Evolutionary conservation across 2,329 filamentous ascomycete species (phyloP).

Genomic region (Colletotrichum sp.): DNA sequence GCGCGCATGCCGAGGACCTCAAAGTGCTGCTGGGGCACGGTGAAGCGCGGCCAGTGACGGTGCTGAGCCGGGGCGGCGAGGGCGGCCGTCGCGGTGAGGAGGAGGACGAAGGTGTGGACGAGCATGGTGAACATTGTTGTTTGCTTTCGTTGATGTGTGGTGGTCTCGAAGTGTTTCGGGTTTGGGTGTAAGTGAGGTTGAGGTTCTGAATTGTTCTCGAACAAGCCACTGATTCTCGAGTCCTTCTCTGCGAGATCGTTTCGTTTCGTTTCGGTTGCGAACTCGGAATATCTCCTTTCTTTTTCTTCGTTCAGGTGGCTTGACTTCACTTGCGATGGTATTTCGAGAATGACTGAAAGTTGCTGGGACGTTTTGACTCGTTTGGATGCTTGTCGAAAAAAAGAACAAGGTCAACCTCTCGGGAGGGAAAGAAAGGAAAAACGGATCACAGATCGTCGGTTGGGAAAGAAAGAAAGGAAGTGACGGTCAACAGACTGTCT

Average conservation of each 20-base stretch:
- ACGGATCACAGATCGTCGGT: slow-evolving; percentile 20
- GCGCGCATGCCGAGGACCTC: slow-evolving; percentile 48
- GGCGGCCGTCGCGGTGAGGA: slow-evolving; percentile 33
- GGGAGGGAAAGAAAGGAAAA: slow-evolving; percentile 14
- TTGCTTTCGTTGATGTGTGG: not conserved
- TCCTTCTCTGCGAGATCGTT: not conserved
- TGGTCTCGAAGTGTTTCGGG: not conserved
- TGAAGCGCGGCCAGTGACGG: slow-evolving; percentile 36
- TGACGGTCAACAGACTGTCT: slow-evolving; percentile 17
- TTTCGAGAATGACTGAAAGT: not conserved
- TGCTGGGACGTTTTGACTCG: not conserved
- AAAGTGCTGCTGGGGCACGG: slow-evolving; percentile 46
- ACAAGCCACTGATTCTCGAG: not conserved
- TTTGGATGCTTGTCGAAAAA: not conserved
- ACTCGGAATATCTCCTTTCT: not conserved
- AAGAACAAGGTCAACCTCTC: not conserved
- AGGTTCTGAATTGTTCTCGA: not conserved
- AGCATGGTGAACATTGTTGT: slow-evolving; percentile 36
- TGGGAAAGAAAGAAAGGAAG: slow-evolving; percentile 17
- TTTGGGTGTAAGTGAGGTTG: not conserved
- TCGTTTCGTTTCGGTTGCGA: not conserved
- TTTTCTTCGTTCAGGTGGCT: not conserved
- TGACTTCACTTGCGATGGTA: not conserved
- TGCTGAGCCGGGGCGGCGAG: slow-evolving; percentile 33
- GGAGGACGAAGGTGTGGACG: slow-evolving; percentile 33